Evolutionary conservation across 179 eudicot species (phyloP).

Genomic region (Sideroxylon spinosum): DNA sequence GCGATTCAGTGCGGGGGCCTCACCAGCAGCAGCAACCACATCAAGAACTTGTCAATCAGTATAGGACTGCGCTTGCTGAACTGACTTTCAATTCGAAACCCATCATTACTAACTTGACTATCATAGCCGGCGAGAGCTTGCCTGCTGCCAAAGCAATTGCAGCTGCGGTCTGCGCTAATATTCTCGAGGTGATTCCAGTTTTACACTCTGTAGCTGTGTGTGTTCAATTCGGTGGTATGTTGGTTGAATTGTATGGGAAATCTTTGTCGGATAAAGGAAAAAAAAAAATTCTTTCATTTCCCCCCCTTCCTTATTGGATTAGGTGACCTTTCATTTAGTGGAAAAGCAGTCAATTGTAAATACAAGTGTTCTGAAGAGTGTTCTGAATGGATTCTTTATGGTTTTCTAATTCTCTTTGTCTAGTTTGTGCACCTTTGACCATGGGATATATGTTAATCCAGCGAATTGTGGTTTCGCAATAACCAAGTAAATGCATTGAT

Average conservation of each 20-base stretch:
- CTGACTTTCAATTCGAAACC: constrained; percentile 94
- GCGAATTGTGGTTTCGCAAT: neutral
- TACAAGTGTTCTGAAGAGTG: constrained; percentile 13
- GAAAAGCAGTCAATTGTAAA: constrained; percentile 12
- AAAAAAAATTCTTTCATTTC: neutral
- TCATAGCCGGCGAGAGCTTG: constrained; percentile 86
- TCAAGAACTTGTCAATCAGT: constrained; percentile 79
- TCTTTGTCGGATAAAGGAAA: neutral
- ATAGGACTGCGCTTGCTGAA: constrained; percentile 80
- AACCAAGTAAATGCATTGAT: neutral
- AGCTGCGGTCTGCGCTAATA: constrained; percentile 62
- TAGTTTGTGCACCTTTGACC: neutral
- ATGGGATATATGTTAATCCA: constrained; percentile 1
- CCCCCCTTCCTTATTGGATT: neutral
- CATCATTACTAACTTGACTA: constrained; percentile 86
- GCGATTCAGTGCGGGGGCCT: constrained; percentile 44
- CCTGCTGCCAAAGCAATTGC: constrained; percentile 87
- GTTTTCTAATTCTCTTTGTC: neutral
- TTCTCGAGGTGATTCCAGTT: constrained; percentile 77
- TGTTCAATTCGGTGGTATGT: constrained; percentile 22
- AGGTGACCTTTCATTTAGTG: neutral
- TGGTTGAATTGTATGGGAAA: constrained; percentile 14
- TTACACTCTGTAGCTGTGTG: constrained; percentile 17
- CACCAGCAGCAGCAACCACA: constrained; percentile 41
- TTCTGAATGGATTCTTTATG: neutral